phyloP scores from a whole-genome alignment of 1,139 yeast genomes.

The Blastobotrys ciferrii region DNA sequence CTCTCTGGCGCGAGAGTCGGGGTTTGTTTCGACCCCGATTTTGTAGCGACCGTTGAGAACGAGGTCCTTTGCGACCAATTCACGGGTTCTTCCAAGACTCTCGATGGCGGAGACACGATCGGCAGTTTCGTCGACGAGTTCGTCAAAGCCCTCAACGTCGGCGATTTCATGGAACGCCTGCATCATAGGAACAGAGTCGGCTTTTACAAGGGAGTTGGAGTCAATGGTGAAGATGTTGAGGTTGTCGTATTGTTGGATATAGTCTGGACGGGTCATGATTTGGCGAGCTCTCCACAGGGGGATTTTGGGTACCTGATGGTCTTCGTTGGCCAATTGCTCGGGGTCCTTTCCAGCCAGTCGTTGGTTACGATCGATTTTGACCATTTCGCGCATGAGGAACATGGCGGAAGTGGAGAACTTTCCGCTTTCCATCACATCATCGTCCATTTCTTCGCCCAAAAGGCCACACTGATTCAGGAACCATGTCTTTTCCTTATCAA shows the following conservation, averaged over 20 bases:
- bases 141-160: conserved; percentile 66
- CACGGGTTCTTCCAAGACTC: conserved; percentile 76
- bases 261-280: conserved; percentile 82
- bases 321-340: conserved; percentile 31
- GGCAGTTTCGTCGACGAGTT: conserved; percentile 65
- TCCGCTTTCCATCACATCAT: conserved; percentile 84
- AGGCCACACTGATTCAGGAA: conserved; percentile 79
- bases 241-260: conserved; percentile 70
- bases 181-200: conserved; percentile 89
- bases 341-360: conserved; percentile 27
- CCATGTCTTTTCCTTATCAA: conserved; percentile 84
- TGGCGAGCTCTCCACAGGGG: conserved; percentile 85
- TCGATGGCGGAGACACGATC: conserved; percentile 75
- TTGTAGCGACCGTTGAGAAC: conserved; percentile 47
- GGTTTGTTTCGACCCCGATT: conserved; percentile 18
- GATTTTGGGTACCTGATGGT: conserved; percentile 64
- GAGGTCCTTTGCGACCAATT: conserved; percentile 71
- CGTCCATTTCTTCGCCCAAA: conserved; percentile 77
- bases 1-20: conserved; percentile 15
- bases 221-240: conserved; percentile 78
- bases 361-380: conserved; percentile 52
- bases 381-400: conserved; percentile 70
- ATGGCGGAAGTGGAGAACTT: conserved; percentile 76
- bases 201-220: conserved; percentile 64
- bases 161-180: conserved; percentile 81